Evolutionary conservation across 2,329 filamentous ascomycete genomes (phyloP).

Genomic region (Zasmidium citrigriseum): DNA sequence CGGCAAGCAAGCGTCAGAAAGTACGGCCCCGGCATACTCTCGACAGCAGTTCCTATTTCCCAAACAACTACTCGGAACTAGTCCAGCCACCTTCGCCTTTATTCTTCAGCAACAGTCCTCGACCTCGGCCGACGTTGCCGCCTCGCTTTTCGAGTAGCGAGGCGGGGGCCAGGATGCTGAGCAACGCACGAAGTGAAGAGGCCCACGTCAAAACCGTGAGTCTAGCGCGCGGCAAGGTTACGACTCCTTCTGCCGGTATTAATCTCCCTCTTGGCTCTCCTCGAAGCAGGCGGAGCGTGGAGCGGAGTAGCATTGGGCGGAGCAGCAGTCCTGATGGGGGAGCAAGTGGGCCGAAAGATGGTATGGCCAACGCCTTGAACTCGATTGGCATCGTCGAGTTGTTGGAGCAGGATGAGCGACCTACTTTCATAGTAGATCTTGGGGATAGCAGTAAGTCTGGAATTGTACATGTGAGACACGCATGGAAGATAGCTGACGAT

Average conservation of each 20-base stretch:
- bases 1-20: conserved; percentile 21
- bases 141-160: conserved; percentile 59
- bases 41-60: conserved; percentile 27
- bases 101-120: conserved; percentile 53
- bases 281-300: conserved; percentile 40
- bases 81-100: conserved; percentile 48
- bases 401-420: conserved; percentile 73
- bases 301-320: conserved; percentile 31
- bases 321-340: conserved; percentile 29
- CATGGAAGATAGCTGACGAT: conserved; percentile 47
- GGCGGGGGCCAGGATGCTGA: conserved; percentile 60
- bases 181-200: conserved; percentile 52
- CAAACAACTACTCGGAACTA: not conserved
- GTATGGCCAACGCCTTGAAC: conserved; percentile 52
- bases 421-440: conserved; percentile 74
- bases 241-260: conserved; percentile 18
- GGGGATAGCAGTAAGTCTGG: conserved; percentile 56
- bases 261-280: conserved; percentile 25
- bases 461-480: too few relatives aligned
- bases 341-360: conserved; percentile 16
- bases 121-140: conserved; percentile 48
- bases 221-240: conserved; percentile 50
- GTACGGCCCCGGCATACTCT: conserved; percentile 24
- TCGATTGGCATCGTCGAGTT: conserved; percentile 70
- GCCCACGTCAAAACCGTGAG: conserved; percentile 54